Evolutionary conservation across 2,329 filamentous ascomycete species (phyloP).

Genomic region (Fusarium praegraminearum): DNA sequence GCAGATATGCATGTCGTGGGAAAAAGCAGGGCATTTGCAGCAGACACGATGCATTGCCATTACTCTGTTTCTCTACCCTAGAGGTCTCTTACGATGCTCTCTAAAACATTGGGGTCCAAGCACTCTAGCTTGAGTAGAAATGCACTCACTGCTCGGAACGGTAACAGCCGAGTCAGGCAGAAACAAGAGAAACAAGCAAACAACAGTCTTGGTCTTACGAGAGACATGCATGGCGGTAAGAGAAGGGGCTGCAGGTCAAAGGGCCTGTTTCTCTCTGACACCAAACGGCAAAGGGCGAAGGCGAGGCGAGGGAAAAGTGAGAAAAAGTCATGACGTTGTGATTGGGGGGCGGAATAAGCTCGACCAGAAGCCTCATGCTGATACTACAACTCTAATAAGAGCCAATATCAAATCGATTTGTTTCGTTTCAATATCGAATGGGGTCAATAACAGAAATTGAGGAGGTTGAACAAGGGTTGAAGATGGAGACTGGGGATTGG

Average conservation of each 20-base stretch:
- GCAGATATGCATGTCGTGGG: background rate
- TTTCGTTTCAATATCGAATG: conserved; percentile 19
- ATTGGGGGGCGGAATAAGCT: conserved; percentile 30
- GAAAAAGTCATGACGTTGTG: conserved; percentile 38
- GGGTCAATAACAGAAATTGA: conserved; percentile 16
- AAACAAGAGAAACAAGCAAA: background rate
- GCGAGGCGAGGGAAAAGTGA: conserved; percentile 9
- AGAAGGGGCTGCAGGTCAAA: conserved; percentile 10
- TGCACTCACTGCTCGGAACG: conserved; percentile 23
- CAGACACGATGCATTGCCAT: background rate
- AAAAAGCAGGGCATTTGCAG: conserved; percentile 9
- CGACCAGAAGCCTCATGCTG: conserved; percentile 11
- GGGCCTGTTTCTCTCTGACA: background rate
- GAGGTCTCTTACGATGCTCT: background rate
- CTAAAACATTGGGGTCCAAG: background rate
- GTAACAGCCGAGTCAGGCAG: conserved; percentile 25
- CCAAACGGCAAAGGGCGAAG: conserved; percentile 11
- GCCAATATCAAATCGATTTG: conserved; percentile 11
- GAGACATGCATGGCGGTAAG: conserved; percentile 9
- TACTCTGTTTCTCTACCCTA: background rate
- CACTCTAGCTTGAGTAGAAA: background rate
- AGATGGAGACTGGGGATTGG: conserved; percentile 22
- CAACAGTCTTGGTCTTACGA: conserved; percentile 9
- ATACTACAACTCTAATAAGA: conserved; percentile 17
- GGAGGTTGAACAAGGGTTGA: conserved; percentile 24